Base-by-base conservation (phyloP, 2,329 filamentous ascomycete species). In the Diplodia sapinea region DNA sequence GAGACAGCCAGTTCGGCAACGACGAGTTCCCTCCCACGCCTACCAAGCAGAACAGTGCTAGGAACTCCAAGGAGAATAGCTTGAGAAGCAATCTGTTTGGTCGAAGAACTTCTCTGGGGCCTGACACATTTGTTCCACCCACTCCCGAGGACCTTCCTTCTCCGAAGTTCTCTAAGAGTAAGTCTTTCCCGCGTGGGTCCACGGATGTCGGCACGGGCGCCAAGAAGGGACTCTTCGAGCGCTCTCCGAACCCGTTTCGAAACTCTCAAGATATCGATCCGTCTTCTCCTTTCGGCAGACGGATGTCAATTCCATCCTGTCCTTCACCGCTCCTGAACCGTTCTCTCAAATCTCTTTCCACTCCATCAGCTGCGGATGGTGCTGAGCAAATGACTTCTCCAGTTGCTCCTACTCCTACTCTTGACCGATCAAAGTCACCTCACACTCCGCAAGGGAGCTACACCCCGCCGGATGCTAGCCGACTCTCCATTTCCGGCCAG, bases 21-120 rank as follows among this genome's bases (percentile, higher is more conserved):
- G 92, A 94, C 49, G 93, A 97, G 61, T 83, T 94, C 68, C 94
- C 94, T n/a, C 94, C 94, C 0, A 99, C 95, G 1, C 95, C 95
- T 0, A 98, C 95, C 0, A 98, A 97, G 79, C 88, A 88, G 71
- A 79, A 77, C 47, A 73, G 81, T 79, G 75, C 76, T 65, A 77
- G 81, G 65, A 79, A 79, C 52, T 83, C 81, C 29, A 84, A 83
- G 74, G 81, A 83, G 68, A 84, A 82, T 76, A 84, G 82, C 72
- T 70, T 85, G 69, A 77, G 82, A 66, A 83, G 83, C 72, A 83
- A 80, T 71, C 77, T 84, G 13, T 84, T 85, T 70, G 81, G 79
- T 38, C 79, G 82, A 38, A 78, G 82, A 51, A 78, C 80, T 13
- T 82, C 82, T 2, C 74, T 84, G 65, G 79, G 78, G 43, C 76